These are phyloP conservation scores for Aspergillus taichungensis DNA, from an alignment of 495 filamentous ascomycete genomes.

Conservation along the genomic window DNA sequence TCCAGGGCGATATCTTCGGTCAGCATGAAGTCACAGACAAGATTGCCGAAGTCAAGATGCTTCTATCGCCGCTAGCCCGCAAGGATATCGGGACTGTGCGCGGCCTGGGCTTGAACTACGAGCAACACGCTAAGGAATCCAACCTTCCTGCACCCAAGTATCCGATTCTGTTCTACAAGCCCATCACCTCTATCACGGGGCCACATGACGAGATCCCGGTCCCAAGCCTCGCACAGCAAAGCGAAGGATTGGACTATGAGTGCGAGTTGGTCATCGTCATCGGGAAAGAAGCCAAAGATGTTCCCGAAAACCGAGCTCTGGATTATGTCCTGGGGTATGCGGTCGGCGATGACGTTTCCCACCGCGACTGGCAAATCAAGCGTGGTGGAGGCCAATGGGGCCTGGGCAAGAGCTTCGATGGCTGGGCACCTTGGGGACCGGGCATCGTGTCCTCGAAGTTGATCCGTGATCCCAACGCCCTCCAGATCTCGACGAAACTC, in stretches of 20 bases:
- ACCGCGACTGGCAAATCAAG: constrained; percentile 76
- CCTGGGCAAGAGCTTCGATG: constrained; percentile 78
- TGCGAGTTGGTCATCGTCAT: constrained; percentile 76
- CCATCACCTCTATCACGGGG: constrained; percentile 59
- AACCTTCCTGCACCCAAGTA: constrained; percentile 66
- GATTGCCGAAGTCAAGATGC: constrained; percentile 52
- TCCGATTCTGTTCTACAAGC: constrained; percentile 80
- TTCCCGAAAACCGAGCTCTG: constrained; percentile 57
- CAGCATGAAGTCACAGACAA: constrained; percentile 62
- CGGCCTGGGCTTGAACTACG: constrained; percentile 77
- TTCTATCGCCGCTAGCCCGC: constrained; percentile 60
- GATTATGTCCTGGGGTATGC: constrained; percentile 73
- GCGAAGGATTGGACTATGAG: constrained; percentile 70
- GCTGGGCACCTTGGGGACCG: constrained; percentile 81
- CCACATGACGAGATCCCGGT: constrained; percentile 64
- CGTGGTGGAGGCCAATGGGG: constrained; percentile 75
- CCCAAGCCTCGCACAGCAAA: constrained; percentile 46
- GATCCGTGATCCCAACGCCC: constrained; percentile 59
- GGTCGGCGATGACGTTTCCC: constrained; percentile 75
- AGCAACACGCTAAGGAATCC: constrained; percentile 69
- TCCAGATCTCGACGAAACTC: constrained; percentile 58
- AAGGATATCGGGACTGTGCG: constrained; percentile 66
- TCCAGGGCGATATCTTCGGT: constrained; percentile 67
- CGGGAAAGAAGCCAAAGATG: constrained; percentile 59
- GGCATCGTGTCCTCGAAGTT: constrained; percentile 62